A percentile compares a stretch with the other conserved stretches of the same genome.
Conservation (phyloP, 78 protist species). For the Anaeramoeba flamelloides region DNA sequence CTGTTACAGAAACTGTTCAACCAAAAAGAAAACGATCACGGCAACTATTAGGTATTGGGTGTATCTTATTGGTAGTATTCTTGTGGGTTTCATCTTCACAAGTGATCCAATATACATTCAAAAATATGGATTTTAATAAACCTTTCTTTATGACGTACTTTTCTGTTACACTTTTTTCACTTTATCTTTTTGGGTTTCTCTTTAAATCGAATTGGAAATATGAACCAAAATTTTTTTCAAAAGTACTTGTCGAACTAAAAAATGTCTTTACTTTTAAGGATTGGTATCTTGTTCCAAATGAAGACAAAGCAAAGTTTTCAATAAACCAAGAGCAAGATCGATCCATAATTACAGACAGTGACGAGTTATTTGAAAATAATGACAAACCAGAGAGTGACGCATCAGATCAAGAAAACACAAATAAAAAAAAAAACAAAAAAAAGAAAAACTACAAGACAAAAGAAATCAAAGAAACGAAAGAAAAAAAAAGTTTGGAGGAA, state of each 20-base stretch:
- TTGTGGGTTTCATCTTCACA: background rate
- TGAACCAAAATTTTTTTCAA: background rate
- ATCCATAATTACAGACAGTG: no score
- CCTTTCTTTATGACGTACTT: background rate
- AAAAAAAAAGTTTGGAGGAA: background rate
- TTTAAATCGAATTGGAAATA: background rate
- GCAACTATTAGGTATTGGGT: background rate
- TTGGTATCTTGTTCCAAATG: background rate
- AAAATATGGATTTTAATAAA: background rate
- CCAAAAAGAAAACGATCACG: background rate
- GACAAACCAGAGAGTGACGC: background rate
- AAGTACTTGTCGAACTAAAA: background rate
- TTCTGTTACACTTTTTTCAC: background rate
- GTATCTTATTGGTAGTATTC: background rate
- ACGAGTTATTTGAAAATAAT: background rate
- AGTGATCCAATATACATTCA: background rate
- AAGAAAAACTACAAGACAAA: background rate
- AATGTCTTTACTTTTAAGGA: background rate
- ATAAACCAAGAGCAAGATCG: no score
- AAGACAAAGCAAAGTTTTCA: no score
- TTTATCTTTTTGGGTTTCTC: background rate
- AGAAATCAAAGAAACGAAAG: background rate
- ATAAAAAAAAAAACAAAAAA: background rate
- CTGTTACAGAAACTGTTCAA: background rate
- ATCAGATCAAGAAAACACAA: background rate